These are phyloP conservation scores for Myriosclerotinia duriaeana DNA, from an alignment of 2,329 filamentous ascomycete species.

Conservation along the genomic window DNA sequence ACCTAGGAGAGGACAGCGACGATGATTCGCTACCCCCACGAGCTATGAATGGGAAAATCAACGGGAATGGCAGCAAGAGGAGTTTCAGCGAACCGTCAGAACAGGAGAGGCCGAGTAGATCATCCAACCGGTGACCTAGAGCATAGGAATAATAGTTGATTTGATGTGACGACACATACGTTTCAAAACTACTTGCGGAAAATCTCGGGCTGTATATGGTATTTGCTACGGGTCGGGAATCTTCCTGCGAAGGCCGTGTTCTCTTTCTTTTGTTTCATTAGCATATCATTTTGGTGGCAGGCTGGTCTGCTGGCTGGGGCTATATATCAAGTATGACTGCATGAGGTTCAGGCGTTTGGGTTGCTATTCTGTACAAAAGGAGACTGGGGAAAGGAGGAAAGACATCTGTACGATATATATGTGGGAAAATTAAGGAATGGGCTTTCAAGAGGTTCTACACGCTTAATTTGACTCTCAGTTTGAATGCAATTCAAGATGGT, in stretches of 20 bases:
- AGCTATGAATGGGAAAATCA: constrained; percentile 36
- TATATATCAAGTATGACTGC: constrained; percentile 23
- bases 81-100: constrained; percentile 37
- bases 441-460: constrained; percentile 6
- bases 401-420: constrained; percentile 27
- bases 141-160: constrained; percentile 12
- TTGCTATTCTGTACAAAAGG: constrained; percentile 25
- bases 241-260: constrained; percentile 15
- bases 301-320: constrained; percentile 23
- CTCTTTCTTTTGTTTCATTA: constrained; percentile 13
- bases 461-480: constrained; percentile 18
- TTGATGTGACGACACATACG: constrained; percentile 13
- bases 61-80: constrained; percentile 35
- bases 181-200: constrained; percentile 8
- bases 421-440: constrained; percentile 18
- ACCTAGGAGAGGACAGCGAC: constrained; percentile 76
- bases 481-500: constrained; percentile 7
- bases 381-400: constrained; percentile 5
- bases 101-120: constrained; percentile 30
- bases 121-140: constrained; percentile 33
- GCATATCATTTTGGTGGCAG: constrained; percentile 24
- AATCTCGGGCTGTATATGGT: constrained; percentile 18
- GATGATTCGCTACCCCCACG: constrained; percentile 43
- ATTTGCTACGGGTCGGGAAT: constrained; percentile 15
- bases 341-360: constrained; percentile 26